Base-by-base conservation (phyloP, 768 basidiomycete species). In the Panellus pusillus region DNA sequence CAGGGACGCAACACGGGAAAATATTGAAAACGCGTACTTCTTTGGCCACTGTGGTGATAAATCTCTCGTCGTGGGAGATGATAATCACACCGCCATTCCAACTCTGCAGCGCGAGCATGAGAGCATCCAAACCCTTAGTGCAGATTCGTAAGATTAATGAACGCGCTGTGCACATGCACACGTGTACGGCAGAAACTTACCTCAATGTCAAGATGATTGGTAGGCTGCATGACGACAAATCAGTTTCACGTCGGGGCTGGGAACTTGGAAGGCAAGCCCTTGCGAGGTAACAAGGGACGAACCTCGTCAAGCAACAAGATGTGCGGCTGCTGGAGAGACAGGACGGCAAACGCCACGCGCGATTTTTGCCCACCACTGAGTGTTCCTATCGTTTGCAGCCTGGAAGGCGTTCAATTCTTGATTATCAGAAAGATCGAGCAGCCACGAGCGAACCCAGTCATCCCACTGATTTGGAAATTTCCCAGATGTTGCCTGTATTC, bases 181-280 rank as follows among this genome's bases (percentile, higher is more conserved):
- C 32, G 32, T 35, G 32, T 35, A 35, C 32, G 32, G 32, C 27
- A 52, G 9, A 11, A 12, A 57, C 69, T 50, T 54, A 86, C 89
- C 77, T 93, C 91, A 55, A 95, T 93, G 88, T 96, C 94, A 66
- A 95, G 75, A 72, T 96, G 95, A 78, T 96, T 96, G 63, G 93
- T 93, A 51, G 93, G 93, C 87, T 89, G 60, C 20, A 50, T 50
- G 2, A 44, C 41, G 45, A 50, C 18, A 36, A 51, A 46, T 58
- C 27, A 55, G 32, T 48, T 57, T 46, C 45, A 47, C 27, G 35
- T 52, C 52, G 3, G 27, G 35, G 24, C 24, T 24, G 24, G 24
- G 24, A 24, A 24, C 24, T 24, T 32, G 32, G 8, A 6, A n/a
- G 18, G 18, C 6, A 29, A 6, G 31, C 32, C 9, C 8, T 8